Conservation (phyloP, 768 basidiomycete species). For the Grammothele lineata region DNA sequence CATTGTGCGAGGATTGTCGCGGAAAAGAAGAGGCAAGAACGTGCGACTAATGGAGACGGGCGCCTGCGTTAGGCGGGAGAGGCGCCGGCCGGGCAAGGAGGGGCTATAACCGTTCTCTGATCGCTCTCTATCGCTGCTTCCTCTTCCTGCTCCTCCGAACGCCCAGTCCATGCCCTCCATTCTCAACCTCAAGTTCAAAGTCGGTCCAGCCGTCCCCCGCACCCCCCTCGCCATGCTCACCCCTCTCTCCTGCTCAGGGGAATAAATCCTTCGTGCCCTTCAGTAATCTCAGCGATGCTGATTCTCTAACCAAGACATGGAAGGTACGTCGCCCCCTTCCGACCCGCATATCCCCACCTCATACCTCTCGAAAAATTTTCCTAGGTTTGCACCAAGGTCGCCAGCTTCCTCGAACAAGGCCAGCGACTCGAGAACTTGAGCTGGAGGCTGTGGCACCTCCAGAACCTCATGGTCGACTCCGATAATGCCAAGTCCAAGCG, state of each 20-base stretch:
- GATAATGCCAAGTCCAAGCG: conserved; percentile 88
- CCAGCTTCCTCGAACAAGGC: conserved; percentile 86
- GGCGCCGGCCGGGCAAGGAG: conserved; percentile 1
- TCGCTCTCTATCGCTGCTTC: conserved; percentile 10
- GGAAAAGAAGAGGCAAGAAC: too few relatives aligned
- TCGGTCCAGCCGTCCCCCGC: conserved; percentile 18
- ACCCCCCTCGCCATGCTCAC: conserved; percentile 11
- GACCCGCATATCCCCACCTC: not conserved
- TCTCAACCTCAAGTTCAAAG: conserved; percentile 86
- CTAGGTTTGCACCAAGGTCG: conserved; percentile 87
- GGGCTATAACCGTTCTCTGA: conserved; percentile 12
- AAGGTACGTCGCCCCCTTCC: conserved; percentile 47
- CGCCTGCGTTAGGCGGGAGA: too few relatives aligned
- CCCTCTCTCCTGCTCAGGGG: conserved; percentile 44
- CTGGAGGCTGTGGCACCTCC: conserved; percentile 91
- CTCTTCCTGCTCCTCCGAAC: conserved; percentile 10
- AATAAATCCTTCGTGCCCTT: conserved; percentile 96
- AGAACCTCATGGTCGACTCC: conserved; percentile 86
- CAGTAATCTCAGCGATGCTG: conserved; percentile 81
- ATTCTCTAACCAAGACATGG: conserved; percentile 87
- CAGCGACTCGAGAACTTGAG: conserved; percentile 88
- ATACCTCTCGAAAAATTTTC: conserved; percentile 4
- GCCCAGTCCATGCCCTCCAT: conserved; percentile 63
- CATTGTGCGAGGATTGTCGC: too few relatives aligned
- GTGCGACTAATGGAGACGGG: too few relatives aligned